Evolutionary conservation across 2,329 filamentous ascomycete genomes (phyloP).

Genomic region (Calonectria pseudoturangicola): DNA sequence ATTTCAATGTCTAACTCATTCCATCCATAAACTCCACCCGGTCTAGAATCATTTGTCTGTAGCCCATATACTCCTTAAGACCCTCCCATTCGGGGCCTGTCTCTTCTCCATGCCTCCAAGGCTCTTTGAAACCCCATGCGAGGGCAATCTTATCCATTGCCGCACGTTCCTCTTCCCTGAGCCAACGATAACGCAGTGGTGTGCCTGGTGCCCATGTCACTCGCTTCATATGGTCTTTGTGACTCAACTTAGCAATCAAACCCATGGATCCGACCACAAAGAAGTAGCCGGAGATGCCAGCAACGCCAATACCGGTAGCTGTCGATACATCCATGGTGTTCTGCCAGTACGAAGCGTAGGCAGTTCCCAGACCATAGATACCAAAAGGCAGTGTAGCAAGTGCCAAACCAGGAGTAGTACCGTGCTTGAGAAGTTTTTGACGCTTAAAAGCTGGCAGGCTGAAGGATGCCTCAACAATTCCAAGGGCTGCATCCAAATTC

Average conservation of each 20-base stretch:
- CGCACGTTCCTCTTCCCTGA: constrained; percentile 91
- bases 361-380: constrained; percentile 80
- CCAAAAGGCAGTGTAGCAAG: constrained; percentile 78
- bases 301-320: constrained; percentile 86
- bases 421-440: constrained; percentile 79
- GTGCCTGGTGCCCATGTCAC: constrained; percentile 93
- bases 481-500: constrained; percentile 85
- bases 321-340: constrained; percentile 85
- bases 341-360: constrained; percentile 64
- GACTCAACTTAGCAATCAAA: constrained; percentile 87
- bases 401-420: constrained; percentile 75
- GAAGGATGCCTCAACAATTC: constrained; percentile 83
- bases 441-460: constrained; percentile 79
- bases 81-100: constrained; percentile 92
- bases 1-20: constrained; percentile 71
- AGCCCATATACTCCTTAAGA: constrained; percentile 87
- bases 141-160: constrained; percentile 90
- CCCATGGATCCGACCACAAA: constrained; percentile 88
- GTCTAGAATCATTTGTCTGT: constrained; percentile 93
- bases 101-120: constrained; percentile 88
- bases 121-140: constrained; percentile 93
- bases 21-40: constrained; percentile 93
- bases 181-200: constrained; percentile 86
- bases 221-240: constrained; percentile 95
- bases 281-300: constrained; percentile 88